Evolutionary conservation across 352 stramenopile species (phyloP).

Genomic region (Pythium volutum): DNA sequence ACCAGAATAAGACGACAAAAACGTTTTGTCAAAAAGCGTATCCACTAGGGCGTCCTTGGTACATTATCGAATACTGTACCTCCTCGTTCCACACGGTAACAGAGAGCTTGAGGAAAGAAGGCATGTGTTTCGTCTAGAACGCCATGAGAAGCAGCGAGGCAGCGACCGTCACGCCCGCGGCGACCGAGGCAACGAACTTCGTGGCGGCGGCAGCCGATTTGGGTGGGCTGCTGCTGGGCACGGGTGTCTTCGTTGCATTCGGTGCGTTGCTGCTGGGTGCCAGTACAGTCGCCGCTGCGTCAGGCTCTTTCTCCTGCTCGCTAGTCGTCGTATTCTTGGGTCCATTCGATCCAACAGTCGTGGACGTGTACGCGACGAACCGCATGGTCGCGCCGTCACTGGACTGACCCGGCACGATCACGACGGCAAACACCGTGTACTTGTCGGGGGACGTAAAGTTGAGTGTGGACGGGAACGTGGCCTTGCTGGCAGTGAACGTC

Average conservation of each 20-base stretch:
- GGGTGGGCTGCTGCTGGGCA: not conserved
- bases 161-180: not conserved
- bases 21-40: too few species aligned
- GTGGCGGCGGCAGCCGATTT: not conserved
- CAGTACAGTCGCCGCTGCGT: not conserved
- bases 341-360: not conserved
- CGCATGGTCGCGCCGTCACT: not conserved
- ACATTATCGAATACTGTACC: too few species aligned
- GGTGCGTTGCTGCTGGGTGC: too few species aligned
- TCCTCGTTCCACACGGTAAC: too few species aligned
- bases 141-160: not conserved
- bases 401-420: not conserved
- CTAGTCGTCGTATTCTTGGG: not conserved
- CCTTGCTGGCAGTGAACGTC: slow-evolving; percentile 5
- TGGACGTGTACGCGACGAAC: slow-evolving; percentile 5
- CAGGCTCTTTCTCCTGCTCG: too few species aligned
- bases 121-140: not conserved
- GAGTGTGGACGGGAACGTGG: not conserved
- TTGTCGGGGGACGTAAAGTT: slow-evolving; percentile 4
- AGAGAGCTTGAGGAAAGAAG: too few species aligned
- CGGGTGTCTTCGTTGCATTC: too few species aligned
- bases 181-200: not conserved
- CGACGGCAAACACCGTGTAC: slow-evolving; percentile 4
- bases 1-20: too few species aligned
- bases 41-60: too few species aligned